Conservation (phyloP, 2,329 filamentous ascomycete genomes). For the Dothistroma septosporum region DNA sequence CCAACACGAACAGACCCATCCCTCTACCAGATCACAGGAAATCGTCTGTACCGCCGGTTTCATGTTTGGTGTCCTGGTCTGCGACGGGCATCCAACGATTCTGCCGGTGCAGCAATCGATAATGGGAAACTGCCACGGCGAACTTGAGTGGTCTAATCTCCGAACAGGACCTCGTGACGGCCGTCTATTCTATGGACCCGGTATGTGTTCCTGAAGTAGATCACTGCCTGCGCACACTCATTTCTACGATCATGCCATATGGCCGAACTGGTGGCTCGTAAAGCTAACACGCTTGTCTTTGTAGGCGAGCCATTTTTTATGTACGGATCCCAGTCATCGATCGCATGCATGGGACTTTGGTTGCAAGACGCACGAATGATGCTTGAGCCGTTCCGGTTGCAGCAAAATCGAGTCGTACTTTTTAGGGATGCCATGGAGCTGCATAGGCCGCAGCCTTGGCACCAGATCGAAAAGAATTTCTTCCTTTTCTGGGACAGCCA, state of each 20-base stretch:
- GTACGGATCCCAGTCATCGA: slow-evolving; percentile 53
- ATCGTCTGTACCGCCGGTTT: slow-evolving; percentile 52
- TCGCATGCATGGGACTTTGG: slow-evolving; percentile 56
- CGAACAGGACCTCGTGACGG: slow-evolving; percentile 56
- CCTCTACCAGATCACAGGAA: slow-evolving; percentile 32
- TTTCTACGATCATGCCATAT: not conserved
- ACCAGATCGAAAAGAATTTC: slow-evolving; percentile 57
- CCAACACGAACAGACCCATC: slow-evolving; percentile 25
- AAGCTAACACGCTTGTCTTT: not conserved
- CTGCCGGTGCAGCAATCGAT: slow-evolving; percentile 48
- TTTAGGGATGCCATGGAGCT: slow-evolving; percentile 50
- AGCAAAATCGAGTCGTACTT: slow-evolving; percentile 24
- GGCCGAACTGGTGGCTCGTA: not conserved
- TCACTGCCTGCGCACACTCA: not conserved
- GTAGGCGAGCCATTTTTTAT: slow-evolving; percentile 44
- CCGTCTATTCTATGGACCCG: slow-evolving; percentile 54
- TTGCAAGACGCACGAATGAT: slow-evolving; percentile 53
- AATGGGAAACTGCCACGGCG: slow-evolving; percentile 44
- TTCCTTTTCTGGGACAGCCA: slow-evolving; percentile 57
- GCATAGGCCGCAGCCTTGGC: slow-evolving; percentile 46
- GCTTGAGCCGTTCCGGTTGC: slow-evolving; percentile 34
- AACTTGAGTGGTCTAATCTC: slow-evolving; percentile 43
- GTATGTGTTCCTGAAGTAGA: not conserved
- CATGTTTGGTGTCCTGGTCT: slow-evolving; percentile 40
- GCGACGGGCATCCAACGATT: slow-evolving; percentile 39